phyloP scores from a whole-genome alignment of 139 green algal genomes.

The Haematococcus lacustris region DNA sequence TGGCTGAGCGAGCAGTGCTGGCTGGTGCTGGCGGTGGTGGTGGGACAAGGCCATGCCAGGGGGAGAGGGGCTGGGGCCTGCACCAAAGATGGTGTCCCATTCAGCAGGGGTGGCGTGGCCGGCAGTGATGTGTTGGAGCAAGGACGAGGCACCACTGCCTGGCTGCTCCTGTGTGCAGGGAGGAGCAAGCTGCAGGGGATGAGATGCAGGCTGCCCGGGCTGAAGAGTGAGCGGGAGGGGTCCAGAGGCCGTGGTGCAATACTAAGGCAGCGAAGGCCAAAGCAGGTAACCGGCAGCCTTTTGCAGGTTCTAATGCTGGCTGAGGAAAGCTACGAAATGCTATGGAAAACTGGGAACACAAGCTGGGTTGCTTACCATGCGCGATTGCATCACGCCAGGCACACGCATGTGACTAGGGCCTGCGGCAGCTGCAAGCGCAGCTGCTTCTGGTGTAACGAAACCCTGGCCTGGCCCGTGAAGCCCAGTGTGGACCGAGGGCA shows the following conservation, averaged over 20 bases:
- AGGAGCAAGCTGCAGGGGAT: too few species aligned
- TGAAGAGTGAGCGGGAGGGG: too few species aligned
- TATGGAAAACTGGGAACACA: neutral
- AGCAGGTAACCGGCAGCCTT: too few species aligned
- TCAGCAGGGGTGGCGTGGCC: conserved; percentile 8
- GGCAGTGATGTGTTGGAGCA: neutral
- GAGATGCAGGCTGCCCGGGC: too few species aligned
- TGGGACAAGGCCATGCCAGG: neutral
- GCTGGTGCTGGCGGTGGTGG: neutral
- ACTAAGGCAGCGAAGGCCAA: too few species aligned
- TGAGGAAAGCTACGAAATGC: neutral
- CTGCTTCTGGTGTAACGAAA: conserved; percentile 17
- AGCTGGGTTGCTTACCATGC: conserved; percentile 1
- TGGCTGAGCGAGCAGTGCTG: neutral
- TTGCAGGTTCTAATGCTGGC: too few species aligned
- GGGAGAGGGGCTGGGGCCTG: neutral
- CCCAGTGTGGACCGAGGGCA: conserved; percentile 10
- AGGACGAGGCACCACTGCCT: too few species aligned
- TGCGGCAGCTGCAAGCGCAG: conserved; percentile 22
- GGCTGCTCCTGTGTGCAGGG: neutral
- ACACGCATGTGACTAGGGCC: conserved; percentile 13
- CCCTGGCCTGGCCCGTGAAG: conserved; percentile 10
- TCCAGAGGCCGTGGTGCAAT: too few species aligned
- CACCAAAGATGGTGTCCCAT: conserved; percentile 19
- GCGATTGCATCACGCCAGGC: conserved; percentile 5